These are phyloP conservation scores for Aspergillus sojae DNA, from an alignment of 2,329 filamentous ascomycete species.

Conservation along the genomic window DNA sequence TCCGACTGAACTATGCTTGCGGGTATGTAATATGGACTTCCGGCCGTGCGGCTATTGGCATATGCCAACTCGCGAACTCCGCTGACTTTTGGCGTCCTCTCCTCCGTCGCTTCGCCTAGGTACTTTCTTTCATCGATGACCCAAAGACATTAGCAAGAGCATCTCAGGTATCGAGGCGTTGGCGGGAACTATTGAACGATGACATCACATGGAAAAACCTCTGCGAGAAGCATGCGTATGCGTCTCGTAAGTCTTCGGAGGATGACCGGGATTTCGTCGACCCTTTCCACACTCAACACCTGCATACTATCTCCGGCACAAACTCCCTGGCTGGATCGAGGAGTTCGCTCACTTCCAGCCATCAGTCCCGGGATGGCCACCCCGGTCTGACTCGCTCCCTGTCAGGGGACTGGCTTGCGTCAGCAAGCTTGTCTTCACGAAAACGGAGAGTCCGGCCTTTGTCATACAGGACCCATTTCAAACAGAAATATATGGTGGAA, in stretches of 20 bases:
- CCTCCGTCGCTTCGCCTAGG: slow-evolving; percentile 52
- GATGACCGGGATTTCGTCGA: slow-evolving; percentile 42
- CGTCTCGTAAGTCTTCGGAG: slow-evolving; percentile 67
- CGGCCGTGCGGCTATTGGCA: not conserved
- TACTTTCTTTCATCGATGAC: slow-evolving; percentile 95
- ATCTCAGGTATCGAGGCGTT: slow-evolving; percentile 93
- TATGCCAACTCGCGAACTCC: not conserved
- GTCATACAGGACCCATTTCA: slow-evolving; percentile 96
- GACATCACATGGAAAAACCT: slow-evolving; percentile 98
- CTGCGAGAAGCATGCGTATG: slow-evolving; percentile 94
- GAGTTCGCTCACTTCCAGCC: slow-evolving; percentile 28
- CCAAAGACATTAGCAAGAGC: slow-evolving; percentile 90
- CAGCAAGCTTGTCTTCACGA: slow-evolving; percentile 34
- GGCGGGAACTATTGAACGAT: slow-evolving; percentile 90
- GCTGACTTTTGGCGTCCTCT: slow-evolving; percentile 15
- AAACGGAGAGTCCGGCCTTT: slow-evolving; percentile 65
- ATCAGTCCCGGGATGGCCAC: slow-evolving; percentile 49
- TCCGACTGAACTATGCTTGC: slow-evolving; percentile 87
- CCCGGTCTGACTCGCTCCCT: slow-evolving; percentile 48
- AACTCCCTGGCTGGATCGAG: slow-evolving; percentile 26
- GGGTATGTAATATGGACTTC: slow-evolving; percentile 58
- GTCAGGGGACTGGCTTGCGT: slow-evolving; percentile 36
- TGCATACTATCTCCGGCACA: slow-evolving; percentile 24
- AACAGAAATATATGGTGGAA: slow-evolving; percentile 94
- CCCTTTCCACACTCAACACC: slow-evolving; percentile 33